Evolutionary conservation across 441 rosid species (phyloP).

Genomic region (Erysimum pusillum): DNA sequence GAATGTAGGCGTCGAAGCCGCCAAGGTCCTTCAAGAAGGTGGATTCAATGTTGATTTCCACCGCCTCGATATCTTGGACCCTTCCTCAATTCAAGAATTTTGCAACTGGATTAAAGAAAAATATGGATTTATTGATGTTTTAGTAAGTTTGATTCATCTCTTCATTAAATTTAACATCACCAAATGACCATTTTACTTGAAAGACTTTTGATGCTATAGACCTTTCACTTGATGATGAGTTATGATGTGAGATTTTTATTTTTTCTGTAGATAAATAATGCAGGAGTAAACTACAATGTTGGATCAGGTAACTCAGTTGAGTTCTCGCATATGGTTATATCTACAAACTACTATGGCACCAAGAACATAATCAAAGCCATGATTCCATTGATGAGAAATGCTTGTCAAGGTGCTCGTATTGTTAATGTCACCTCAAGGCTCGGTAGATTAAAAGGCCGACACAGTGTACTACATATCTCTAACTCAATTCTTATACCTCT

Average conservation of each 20-base stretch:
- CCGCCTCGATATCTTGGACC: constrained; percentile 75
- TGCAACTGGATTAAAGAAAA: constrained; percentile 65
- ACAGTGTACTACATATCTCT: constrained; percentile 62
- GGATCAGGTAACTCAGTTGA: constrained; percentile 81
- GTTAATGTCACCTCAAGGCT: constrained; percentile 88
- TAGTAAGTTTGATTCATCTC: constrained; percentile 55
- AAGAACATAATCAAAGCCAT: constrained; percentile 78
- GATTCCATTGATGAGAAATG: constrained; percentile 84
- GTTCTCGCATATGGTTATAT: constrained; percentile 64
- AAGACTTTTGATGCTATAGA: neutral
- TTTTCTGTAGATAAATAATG: constrained; percentile 79
- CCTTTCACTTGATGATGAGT: neutral
- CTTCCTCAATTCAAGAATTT: constrained; percentile 65
- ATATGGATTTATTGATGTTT: constrained; percentile 74
- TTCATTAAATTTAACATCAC: neutral
- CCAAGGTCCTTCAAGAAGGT: constrained; percentile 79
- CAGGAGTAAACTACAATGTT: constrained; percentile 84
- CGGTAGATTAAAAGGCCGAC: constrained; percentile 79
- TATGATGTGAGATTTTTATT: constrained; percentile 10
- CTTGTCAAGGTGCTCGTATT: constrained; percentile 81
- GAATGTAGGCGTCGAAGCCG: constrained; percentile 80
- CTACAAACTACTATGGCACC: constrained; percentile 86
- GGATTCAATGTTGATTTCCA: constrained; percentile 79
- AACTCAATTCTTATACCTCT: neutral
- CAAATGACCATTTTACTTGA: neutral